Base-by-base conservation (phyloP, 768 basidiomycete genomes). In the Termitomyces eurrhizus region DNA sequence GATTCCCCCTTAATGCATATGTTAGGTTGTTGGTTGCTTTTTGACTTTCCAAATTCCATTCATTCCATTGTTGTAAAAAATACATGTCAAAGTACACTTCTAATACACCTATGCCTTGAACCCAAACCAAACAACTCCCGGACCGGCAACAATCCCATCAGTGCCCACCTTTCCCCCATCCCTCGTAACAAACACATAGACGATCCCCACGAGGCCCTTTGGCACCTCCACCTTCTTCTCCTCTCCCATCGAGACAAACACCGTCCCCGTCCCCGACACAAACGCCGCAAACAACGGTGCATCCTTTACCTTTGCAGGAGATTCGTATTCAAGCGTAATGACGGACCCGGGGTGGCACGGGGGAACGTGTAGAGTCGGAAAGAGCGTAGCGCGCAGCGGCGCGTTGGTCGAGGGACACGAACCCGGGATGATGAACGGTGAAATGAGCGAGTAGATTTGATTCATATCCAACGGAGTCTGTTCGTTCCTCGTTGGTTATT, bases 1-100 rank as follows among this genome's bases (percentile, higher is more conserved):
- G n/a, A n/a, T 89, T 88, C 87, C 86, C 87, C 63, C 86, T 88
- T 88, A 86, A 88, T 88, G 87, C 87, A 87, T 41, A 2, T 29
- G 4, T 4, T 2, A 2, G 4, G n/a, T n/a, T 29, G 4, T 29
- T 29, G 2, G 29, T 4, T 4, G 18, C 4, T 16, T 6, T 39
- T 16, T 11, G 3, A 3, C 9, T 39, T 39, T 14, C 37, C 4
- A 35, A 35, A 35, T 0, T 13, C 9, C 13, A 39, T 39, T 6
- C 16, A 39, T 39, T 39, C 13, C 36, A 11, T 37, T 9, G 11
- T 12, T 37, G 29, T 29, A 37, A 0, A 37, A 37, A 29, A 29
- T 54, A 54, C 53, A 54, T 14, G 18, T 24, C 13, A 41, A 18
- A 26, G 29, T 54, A 54, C 53, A 54, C 35, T 42, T 29, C 39